Percentiles rank a stretch among this genome's conserved stretches.
phyloP scores from a whole-genome alignment of 176 grass and related monocot species.

The Stipa capillata region DNA sequence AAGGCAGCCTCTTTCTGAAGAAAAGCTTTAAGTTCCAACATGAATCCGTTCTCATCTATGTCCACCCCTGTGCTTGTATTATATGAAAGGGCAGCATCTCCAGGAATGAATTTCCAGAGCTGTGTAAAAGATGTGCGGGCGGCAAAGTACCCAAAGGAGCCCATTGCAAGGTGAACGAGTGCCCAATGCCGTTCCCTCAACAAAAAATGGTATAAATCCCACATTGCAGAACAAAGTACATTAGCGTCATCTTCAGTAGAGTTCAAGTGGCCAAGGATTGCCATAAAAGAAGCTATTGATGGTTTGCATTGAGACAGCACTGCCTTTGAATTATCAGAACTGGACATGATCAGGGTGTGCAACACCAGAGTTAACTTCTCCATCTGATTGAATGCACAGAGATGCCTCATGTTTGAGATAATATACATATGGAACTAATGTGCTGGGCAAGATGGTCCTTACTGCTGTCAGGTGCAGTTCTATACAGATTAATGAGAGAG shows the following conservation, averaged over 20 bases:
- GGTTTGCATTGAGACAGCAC: conserved; percentile 57
- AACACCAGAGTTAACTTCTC: conserved; percentile 55
- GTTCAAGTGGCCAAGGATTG: conserved; percentile 63
- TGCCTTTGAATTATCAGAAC: conserved; percentile 33
- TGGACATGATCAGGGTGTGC: conserved; percentile 37
- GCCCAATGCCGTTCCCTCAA: conserved; percentile 76
- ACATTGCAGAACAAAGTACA: conserved; percentile 48
- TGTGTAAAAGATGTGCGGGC: conserved; percentile 72
- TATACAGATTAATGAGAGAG: conserved; percentile 63
- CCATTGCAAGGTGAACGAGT: conserved; percentile 55
- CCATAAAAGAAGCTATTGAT: conserved; percentile 70
- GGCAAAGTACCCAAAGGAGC: conserved; percentile 78
- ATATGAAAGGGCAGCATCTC: too few relatives aligned
- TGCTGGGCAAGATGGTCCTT: conserved; percentile 46
- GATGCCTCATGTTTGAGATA: conserved; percentile 66
- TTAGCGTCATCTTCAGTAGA: conserved; percentile 50
- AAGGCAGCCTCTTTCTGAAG: conserved; percentile 70
- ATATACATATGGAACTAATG: conserved; percentile 65
- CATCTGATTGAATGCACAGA: conserved; percentile 54
- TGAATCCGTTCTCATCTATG: conserved; percentile 64
- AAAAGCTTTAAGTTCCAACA: conserved; percentile 67
- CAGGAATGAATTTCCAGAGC: too few relatives aligned
- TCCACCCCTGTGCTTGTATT: conserved; percentile 44
- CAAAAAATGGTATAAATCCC: conserved; percentile 63
- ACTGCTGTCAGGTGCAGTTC: conserved; percentile 29